Conservation (phyloP, 73 alveolate genomes). For the Tetrahymena malaccensis region DNA sequence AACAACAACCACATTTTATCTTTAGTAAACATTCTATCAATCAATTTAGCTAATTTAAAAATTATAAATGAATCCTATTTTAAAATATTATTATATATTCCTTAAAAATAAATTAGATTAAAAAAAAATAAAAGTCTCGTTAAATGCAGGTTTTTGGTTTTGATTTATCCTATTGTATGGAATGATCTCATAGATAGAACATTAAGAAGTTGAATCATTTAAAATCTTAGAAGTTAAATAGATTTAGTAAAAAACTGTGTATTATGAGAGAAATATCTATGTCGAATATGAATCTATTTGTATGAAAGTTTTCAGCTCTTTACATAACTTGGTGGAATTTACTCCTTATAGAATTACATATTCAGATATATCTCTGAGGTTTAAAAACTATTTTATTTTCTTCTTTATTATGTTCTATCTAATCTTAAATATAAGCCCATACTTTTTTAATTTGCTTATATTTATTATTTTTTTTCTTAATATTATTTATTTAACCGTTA, state of each 20-base stretch:
- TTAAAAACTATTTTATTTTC: background rate
- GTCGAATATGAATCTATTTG: background rate
- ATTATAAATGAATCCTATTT: background rate
- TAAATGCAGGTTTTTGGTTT: background rate
- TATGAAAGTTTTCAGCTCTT: background rate
- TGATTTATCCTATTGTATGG: background rate
- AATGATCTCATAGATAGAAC: background rate
- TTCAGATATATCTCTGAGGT: background rate
- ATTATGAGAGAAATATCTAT: background rate
- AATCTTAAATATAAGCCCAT: background rate
- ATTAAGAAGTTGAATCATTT: background rate
- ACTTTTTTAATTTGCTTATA: background rate
- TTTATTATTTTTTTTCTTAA: background rate
- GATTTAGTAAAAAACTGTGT: background rate
- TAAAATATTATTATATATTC: background rate
- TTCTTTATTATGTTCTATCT: background rate
- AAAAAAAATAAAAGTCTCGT: background rate
- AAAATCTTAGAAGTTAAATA: background rate
- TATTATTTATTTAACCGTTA: background rate
- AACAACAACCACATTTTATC: background rate
- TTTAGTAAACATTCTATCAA: background rate
- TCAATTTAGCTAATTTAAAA: background rate
- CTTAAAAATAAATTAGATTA: background rate
- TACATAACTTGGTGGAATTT: background rate
- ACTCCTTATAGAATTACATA: background rate